These are phyloP conservation scores for Aspergillus indologenus DNA, from an alignment of 495 filamentous ascomycete genomes.

Conservation along the genomic window DNA sequence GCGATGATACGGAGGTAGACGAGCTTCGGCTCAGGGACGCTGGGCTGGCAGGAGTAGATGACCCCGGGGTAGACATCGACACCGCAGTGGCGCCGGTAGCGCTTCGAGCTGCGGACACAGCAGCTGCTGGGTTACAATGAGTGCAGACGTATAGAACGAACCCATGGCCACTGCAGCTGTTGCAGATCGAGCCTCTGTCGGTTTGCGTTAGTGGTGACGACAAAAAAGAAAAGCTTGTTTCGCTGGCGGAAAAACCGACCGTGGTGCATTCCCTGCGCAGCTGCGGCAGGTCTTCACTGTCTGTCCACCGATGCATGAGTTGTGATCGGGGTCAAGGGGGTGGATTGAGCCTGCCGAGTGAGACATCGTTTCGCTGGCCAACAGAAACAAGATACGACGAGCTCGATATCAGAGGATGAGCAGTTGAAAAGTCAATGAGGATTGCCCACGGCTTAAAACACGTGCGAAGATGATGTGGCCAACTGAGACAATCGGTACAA, in stretches of 20 bases:
- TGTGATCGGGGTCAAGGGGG: slow-evolving; percentile 35
- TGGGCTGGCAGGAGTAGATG: slow-evolving; percentile 28
- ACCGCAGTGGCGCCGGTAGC: slow-evolving; percentile 9
- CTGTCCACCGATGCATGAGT: slow-evolving; percentile 36
- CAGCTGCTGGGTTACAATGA: slow-evolving; percentile 36
- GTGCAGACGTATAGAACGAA: slow-evolving; percentile 38
- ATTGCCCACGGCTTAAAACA: not conserved
- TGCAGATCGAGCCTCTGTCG: slow-evolving; percentile 32
- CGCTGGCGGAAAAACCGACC: slow-evolving; percentile 22
- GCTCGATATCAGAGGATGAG: not conserved
- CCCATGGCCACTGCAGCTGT: slow-evolving; percentile 33
- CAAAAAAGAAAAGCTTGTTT: not conserved
- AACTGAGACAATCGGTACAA: not conserved
- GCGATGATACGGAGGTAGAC: slow-evolving; percentile 30
- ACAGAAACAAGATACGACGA: not conserved
- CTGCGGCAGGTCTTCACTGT: slow-evolving; percentile 37
- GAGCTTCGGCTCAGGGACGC: slow-evolving; percentile 34
- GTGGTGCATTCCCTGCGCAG: slow-evolving; percentile 42
- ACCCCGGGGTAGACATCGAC: slow-evolving; percentile 21
- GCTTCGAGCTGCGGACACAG: slow-evolving; percentile 14
- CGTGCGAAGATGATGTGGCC: not conserved
- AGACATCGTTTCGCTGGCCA: slow-evolving; percentile 19
- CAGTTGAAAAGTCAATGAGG: not conserved
- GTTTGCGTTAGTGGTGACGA: slow-evolving; percentile 4
- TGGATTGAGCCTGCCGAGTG: slow-evolving; percentile 17